Evolutionary conservation across 116 monocot genomes (phyloP).

Genomic region (Zostera marina): DNA sequence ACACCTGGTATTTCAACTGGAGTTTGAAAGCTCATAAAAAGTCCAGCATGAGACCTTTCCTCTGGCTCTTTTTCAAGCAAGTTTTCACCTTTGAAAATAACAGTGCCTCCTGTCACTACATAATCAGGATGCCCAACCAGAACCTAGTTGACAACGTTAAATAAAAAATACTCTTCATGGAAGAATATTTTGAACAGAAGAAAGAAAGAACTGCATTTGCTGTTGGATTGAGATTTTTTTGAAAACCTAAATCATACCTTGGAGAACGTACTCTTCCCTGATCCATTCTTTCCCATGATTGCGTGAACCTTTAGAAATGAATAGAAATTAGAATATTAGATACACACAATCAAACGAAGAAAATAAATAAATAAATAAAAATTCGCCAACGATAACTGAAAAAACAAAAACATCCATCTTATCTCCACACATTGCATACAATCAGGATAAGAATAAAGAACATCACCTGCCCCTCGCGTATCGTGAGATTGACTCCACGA

Average conservation of each 20-base stretch:
- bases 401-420: background rate
- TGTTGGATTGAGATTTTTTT: too few relatives aligned
- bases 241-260: slow-evolving; percentile 27
- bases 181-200: background rate
- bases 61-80: slow-evolving; percentile 89
- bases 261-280: slow-evolving; percentile 87
- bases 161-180: background rate
- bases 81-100: slow-evolving; percentile 76
- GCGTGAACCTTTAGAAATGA: slow-evolving; percentile 49
- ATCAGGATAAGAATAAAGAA: background rate
- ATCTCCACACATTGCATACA: background rate
- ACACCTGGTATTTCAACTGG: slow-evolving; percentile 98
- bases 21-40: slow-evolving; percentile 94
- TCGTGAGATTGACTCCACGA: slow-evolving; percentile 79
- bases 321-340: background rate
- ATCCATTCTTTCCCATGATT: slow-evolving; percentile 97
- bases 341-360: background rate
- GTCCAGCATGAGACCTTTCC: slow-evolving; percentile 87
- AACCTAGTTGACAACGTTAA: slow-evolving; percentile 33
- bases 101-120: slow-evolving; percentile 74
- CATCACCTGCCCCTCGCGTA: slow-evolving; percentile 71
- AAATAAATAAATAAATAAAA: background rate
- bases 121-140: slow-evolving; percentile 98
- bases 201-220: too few relatives aligned
- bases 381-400: slow-evolving; percentile 5